These are phyloP conservation scores for Trichosporon asahii DNA, from an alignment of 1,284 basidiomycete species.

Conservation along the genomic window DNA sequence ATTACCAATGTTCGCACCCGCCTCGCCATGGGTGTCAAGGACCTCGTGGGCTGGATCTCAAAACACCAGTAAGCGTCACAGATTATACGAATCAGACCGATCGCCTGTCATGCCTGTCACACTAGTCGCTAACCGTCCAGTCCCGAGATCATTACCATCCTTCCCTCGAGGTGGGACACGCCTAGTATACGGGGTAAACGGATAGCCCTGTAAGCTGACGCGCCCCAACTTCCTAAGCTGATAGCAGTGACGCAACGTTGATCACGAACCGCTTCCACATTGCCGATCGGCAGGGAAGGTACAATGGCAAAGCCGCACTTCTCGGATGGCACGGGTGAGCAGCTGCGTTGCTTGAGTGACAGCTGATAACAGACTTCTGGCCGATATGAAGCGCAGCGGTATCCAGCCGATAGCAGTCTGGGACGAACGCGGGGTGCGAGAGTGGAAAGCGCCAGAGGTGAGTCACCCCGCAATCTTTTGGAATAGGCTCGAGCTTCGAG, in stretches of 20 bases:
- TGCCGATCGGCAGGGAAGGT: slow-evolving; percentile 27
- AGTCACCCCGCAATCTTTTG: not conserved
- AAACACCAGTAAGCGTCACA: slow-evolving; percentile 33
- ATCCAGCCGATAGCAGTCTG: slow-evolving; percentile 47
- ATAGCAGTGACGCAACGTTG: slow-evolving; percentile 46
- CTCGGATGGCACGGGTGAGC: slow-evolving; percentile 50
- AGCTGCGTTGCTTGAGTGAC: not conserved
- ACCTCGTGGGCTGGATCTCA: slow-evolving; percentile 40
- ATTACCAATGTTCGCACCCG: not conserved
- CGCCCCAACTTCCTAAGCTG: not conserved
- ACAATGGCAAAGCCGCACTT: slow-evolving; percentile 32
- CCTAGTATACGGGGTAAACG: slow-evolving; percentile 38
- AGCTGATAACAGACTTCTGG: slow-evolving; percentile 39
- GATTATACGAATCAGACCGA: not conserved
- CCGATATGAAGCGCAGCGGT: slow-evolving; percentile 35
- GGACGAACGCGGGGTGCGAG: slow-evolving; percentile 45
- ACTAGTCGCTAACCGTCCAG: slow-evolving; percentile 23
- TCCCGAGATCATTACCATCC: slow-evolving; percentile 31
- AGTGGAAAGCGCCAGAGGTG: slow-evolving; percentile 51
- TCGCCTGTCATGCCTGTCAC: not conserved
- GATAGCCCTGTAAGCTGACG: slow-evolving; percentile 41
- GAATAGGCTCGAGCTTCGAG: not conserved
- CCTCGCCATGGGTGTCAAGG: slow-evolving; percentile 43
- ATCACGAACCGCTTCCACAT: slow-evolving; percentile 50
- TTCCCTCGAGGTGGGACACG: slow-evolving; percentile 37